Percentiles rank a stretch among this genome's conserved stretches.
Conservation (phyloP, 352 stramenopile species). For the Phytophthora foliorum region DNA sequence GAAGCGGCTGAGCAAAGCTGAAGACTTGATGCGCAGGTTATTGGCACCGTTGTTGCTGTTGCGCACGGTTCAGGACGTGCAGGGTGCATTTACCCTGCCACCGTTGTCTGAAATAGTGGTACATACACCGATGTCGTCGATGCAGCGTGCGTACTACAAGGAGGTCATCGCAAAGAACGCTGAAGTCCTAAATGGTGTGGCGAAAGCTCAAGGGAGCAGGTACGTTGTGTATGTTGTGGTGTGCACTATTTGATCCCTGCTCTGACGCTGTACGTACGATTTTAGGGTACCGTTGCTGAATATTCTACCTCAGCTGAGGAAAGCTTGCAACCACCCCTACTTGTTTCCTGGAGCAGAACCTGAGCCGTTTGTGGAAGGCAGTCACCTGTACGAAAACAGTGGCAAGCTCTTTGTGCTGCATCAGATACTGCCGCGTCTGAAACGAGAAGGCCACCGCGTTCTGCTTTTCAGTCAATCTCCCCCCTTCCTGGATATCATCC, state of each 20-base stretch:
- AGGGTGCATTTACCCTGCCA: constrained; percentile 72
- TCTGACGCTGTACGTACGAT: constrained; percentile 14
- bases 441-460: constrained; percentile 85
- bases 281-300: constrained; percentile 94
- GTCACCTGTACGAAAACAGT: constrained; percentile 80
- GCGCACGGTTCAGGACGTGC: constrained; percentile 75
- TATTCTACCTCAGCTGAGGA: constrained; percentile 95
- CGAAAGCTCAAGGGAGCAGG: constrained; percentile 39
- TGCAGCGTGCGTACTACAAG: constrained; percentile 88
- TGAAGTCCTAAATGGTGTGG: constrained; percentile 57
- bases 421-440: constrained; percentile 82
- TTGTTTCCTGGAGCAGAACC: constrained; percentile 90
- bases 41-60: constrained; percentile 71
- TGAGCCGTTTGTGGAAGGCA: constrained; percentile 79
- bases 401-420: constrained; percentile 90
- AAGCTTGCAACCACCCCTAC: constrained; percentile 92
- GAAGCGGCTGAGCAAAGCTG: constrained; percentile 35
- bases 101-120: constrained; percentile 83
- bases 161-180: constrained; percentile 77
- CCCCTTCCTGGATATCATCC: constrained; percentile 81
- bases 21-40: constrained; percentile 67
- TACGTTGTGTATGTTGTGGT: constrained; percentile 9
- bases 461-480: constrained; percentile 86
- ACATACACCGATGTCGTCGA: constrained; percentile 77
- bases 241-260: neutral